Percentiles rank a stretch among this genome's conserved stretches.
Conservation (phyloP, 1,284 basidiomycete species). For the Ustilago hordei region DNA sequence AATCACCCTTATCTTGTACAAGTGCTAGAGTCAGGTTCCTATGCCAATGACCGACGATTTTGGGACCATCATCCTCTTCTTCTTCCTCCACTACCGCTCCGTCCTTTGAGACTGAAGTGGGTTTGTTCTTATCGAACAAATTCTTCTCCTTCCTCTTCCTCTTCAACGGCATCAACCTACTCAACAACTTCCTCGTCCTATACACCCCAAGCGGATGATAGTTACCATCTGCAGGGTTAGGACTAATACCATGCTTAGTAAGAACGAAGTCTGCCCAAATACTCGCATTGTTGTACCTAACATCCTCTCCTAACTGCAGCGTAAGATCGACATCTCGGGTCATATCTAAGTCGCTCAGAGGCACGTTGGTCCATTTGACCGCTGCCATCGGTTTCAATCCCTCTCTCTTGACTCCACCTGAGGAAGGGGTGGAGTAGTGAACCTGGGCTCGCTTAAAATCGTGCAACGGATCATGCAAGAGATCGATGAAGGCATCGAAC, state of each 20-base stretch:
- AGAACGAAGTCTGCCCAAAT: conserved; percentile 86
- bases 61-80: conserved; percentile 71
- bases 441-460: conserved; percentile 3
- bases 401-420: background rate
- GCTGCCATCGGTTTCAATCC: conserved; percentile 39
- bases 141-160: conserved; percentile 86
- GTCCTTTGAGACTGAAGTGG: conserved; percentile 1
- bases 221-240: conserved; percentile 74
- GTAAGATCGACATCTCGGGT: conserved; percentile 38
- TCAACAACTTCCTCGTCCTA: conserved; percentile 83
- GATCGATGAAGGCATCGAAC: conserved; percentile 35
- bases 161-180: conserved; percentile 80
- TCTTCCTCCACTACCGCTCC: conserved; percentile 32
- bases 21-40: conserved; percentile 89
- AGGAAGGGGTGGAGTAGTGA: background rate
- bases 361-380: conserved; percentile 47
- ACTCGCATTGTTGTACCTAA: conserved; percentile 42
- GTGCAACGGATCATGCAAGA: conserved; percentile 38
- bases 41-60: conserved; percentile 84
- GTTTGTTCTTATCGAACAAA: conserved; percentile 73
- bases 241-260: conserved; percentile 76
- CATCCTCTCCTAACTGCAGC: conserved; percentile 33
- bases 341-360: conserved; percentile 36
- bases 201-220: conserved; percentile 75
- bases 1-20: conserved; percentile 74